Base-by-base conservation (phyloP, 257 asterid genomes). In the Solanum neorickii region DNA sequence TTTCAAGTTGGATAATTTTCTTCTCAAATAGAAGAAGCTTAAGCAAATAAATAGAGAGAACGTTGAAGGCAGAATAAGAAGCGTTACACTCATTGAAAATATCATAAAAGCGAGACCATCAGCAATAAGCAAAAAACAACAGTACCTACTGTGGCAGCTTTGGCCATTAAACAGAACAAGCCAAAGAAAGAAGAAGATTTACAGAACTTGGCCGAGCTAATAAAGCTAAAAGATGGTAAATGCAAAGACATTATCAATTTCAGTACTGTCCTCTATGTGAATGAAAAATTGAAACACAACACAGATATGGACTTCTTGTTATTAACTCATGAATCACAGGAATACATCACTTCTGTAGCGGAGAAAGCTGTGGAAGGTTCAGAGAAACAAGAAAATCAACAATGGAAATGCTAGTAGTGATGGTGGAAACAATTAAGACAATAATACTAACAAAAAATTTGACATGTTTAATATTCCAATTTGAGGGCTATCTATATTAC, bases 401-500 rank as follows among this genome's bases (percentile, higher is more conserved):
- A 82, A 49, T 6, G 68, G 29, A 49, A 18, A 49, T 9, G 21
- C 46, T 42, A 20, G 18, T 80, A 46, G 42, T 80, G 66, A 80
- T 27, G 42, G 46, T 49, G 69, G 46, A 82, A 82, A 82, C 18
- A 29, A 49, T 16, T 18, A 49, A 49, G 12, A 80, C 49, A 46
- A 44, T 25, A 78, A 1, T 15, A 18, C 7, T 44, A 44, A 44
- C 39, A 47, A 82, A 29, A 42, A 49, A 20, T 10, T 74, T 6
- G 69, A 47, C 23, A 27, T 82, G 85, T 49, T 41, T 76, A 41
- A 76, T 76, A 46, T 42, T 76, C 85, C 46, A 49, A 49, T 10
- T 3, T 82, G 29, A 49, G 14, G 46, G 20, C 20, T 18, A 85
- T 31, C 27, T 74, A 47, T 84, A 94, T 82, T 94, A 97, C 99